Conservation (phyloP, 306 rosid species). For the Citrullus mucosospermus region DNA sequence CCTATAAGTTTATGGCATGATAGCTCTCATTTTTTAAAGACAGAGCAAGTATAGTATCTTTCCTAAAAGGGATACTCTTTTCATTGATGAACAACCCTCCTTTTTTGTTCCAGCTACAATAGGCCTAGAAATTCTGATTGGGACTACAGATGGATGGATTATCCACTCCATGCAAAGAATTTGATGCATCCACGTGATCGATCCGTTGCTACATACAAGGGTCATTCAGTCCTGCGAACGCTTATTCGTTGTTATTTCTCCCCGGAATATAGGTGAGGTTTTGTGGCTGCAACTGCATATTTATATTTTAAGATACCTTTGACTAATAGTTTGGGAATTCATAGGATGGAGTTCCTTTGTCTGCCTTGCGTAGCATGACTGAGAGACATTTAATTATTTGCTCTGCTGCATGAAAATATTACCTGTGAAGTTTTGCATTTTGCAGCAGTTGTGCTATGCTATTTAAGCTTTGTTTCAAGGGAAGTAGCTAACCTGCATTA, state of each 20-base stretch:
- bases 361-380: background rate
- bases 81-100: background rate
- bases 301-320: background rate
- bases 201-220: conserved; percentile 66
- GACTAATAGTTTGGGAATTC: background rate
- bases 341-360: background rate
- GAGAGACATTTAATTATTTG: background rate
- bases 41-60: background rate
- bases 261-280: conserved; percentile 54
- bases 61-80: background rate
- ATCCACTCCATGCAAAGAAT: conserved; percentile 45
- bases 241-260: conserved; percentile 86
- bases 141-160: conserved; percentile 93
- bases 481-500: background rate
- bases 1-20: background rate
- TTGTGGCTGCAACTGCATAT: background rate
- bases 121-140: conserved; percentile 40
- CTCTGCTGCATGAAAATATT: background rate
- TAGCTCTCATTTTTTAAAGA: background rate
- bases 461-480: background rate
- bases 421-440: background rate
- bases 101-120: conserved; percentile 21
- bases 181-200: conserved; percentile 55
- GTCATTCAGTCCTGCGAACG: conserved; percentile 71
- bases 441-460: background rate